These are phyloP conservation scores for Mycena filopes DNA, from an alignment of 768 basidiomycete species.

Conservation along the genomic window DNA sequence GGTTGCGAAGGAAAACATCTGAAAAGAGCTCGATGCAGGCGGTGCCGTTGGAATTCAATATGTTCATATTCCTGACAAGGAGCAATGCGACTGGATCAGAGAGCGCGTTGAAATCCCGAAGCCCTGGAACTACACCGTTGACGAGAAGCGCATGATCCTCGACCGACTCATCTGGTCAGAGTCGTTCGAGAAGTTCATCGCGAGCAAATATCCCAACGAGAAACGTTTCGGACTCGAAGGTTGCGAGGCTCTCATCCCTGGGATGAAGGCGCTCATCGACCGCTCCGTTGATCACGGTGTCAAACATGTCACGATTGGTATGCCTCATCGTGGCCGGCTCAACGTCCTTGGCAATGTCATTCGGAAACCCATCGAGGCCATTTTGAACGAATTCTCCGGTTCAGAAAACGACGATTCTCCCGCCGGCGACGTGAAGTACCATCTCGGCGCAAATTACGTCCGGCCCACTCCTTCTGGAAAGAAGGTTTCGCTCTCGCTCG, in stretches of 20 bases:
- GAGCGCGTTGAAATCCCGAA: conserved; percentile 95
- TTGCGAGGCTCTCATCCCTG: conserved; percentile 96
- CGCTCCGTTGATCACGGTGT: conserved; percentile 96
- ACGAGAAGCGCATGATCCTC: conserved; percentile 99
- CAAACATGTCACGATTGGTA: conserved; percentile 96
- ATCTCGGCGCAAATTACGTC: conserved; percentile 98
- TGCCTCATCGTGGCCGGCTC: conserved; percentile 99
- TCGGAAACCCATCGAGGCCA: conserved; percentile 97
- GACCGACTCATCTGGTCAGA: conserved; percentile 99
- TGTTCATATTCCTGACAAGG: conserved; percentile 96
- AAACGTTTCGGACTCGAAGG: conserved; percentile 99
- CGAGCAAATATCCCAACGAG: conserved; percentile 98
- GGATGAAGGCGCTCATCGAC: conserved; percentile 99
- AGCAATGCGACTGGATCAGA: conserved; percentile 99
- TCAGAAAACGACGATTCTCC: conserved; percentile 77
- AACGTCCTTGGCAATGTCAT: conserved; percentile 99
- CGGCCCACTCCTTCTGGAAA: conserved; percentile 98
- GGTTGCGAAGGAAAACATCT: not conserved
- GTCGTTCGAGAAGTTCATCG: conserved; percentile 98
- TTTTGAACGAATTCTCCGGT: conserved; percentile 96
- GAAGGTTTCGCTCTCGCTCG: conserved; percentile 96
- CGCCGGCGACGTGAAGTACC: conserved; percentile 99
- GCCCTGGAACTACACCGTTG: conserved; percentile 97
- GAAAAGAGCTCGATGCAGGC: conserved; percentile 54
- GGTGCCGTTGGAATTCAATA: conserved; percentile 92